Percentiles rank a stretch among this genome's conserved stretches.
phyloP scores from a whole-genome alignment of 177 flowering plant genomes.

The Vitis hybrid region DNA sequence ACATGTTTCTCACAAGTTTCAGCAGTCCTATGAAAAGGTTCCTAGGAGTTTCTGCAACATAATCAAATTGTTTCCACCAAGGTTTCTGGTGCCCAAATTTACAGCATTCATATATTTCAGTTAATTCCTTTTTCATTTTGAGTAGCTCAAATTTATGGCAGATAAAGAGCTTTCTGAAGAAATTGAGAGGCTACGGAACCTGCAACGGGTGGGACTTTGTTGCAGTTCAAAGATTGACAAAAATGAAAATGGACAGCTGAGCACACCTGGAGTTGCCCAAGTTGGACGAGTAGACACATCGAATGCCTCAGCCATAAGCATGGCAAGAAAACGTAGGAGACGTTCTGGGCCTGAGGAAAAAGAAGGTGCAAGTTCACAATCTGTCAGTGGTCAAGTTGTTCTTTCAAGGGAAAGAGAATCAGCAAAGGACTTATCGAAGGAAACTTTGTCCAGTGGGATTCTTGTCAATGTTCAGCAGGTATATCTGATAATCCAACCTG shows the following conservation, averaged over 20 bases:
- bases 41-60: too few species aligned
- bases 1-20: too few species aligned
- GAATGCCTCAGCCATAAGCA: constrained; percentile 14
- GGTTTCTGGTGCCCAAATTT: too few species aligned
- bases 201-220: constrained; percentile 29
- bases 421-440: constrained; percentile 15
- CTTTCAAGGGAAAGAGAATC: constrained; percentile 11
- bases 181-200: constrained; percentile 45
- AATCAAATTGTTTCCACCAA: too few species aligned
- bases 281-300: constrained; percentile 16
- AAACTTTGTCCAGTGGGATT: constrained; percentile 9
- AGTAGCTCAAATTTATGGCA: constrained; percentile 23
- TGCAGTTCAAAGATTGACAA: constrained; percentile 16
- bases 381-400: constrained; percentile 15
- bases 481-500: constrained; percentile 3
- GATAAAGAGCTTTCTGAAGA: constrained; percentile 62
- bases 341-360: constrained; percentile 15
- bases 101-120: too few species aligned
- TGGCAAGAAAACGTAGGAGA: constrained; percentile 30
- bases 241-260: constrained; percentile 17
- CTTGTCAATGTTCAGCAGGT: constrained; percentile 30
- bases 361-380: constrained; percentile 14
- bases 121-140: neutral
- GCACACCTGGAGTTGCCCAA: constrained; percentile 25
- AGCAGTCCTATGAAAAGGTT: too few species aligned